phyloP scores from a whole-genome alignment of 169 alveolate species.

The Eimeria acervulina region DNA sequence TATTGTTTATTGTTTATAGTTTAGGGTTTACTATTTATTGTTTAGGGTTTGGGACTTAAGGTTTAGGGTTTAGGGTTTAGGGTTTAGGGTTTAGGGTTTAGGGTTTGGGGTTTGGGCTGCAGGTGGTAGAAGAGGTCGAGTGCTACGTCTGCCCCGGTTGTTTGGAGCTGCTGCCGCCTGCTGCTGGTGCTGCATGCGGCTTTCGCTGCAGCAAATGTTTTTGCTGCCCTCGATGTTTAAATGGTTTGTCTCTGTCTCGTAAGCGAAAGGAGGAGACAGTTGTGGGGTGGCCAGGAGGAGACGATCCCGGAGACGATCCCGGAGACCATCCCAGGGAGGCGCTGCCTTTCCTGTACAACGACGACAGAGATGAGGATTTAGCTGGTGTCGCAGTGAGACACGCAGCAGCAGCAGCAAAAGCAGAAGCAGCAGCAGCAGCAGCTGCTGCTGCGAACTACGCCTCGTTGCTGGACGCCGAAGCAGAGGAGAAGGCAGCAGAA shows the following conservation, averaged over 20 bases:
- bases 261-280: background rate
- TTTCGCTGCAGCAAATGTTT: conserved; percentile 80
- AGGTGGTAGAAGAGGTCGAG: conserved; percentile 67
- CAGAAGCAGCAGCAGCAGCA: too few relatives aligned
- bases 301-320: background rate
- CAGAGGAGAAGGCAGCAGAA: too few relatives aligned
- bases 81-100: conserved; percentile 18
- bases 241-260: background rate
- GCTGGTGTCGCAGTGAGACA: background rate
- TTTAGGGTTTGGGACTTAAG: background rate
- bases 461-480: too few relatives aligned
- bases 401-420: too few relatives aligned
- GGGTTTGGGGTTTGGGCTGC: background rate
- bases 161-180: background rate
- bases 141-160: conserved; percentile 67
- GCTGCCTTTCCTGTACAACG: background rate
- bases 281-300: background rate
- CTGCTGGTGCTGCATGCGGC: conserved; percentile 73
- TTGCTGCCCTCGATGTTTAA: conserved; percentile 70
- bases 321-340: background rate
- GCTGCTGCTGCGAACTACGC: too few relatives aligned
- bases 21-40: too few relatives aligned
- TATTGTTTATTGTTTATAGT: too few relatives aligned
- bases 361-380: background rate
- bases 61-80: conserved; percentile 30